These are phyloP conservation scores for Austropuccinia psidii DNA, from an alignment of 1,284 basidiomycete species.

Conservation along the genomic window DNA sequence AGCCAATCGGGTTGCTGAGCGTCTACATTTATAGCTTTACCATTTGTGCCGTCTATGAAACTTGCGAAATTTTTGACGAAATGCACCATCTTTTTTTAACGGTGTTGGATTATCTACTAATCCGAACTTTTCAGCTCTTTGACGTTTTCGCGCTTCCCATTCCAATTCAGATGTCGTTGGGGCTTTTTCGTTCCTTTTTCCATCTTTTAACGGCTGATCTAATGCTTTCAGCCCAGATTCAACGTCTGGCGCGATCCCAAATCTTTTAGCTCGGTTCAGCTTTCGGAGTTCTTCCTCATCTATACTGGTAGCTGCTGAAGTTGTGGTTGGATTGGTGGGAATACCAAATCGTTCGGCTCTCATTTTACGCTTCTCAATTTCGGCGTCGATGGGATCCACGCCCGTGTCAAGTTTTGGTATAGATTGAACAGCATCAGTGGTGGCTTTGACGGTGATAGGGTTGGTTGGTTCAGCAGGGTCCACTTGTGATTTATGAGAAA, in stretches of 20 bases:
- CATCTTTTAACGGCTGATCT: constrained; percentile 9
- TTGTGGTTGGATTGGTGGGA: too few species aligned
- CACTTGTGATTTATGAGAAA: not conserved
- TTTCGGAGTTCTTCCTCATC: constrained; percentile 21
- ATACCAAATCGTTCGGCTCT: constrained; percentile 30
- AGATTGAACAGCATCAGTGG: not conserved
- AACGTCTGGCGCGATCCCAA: not conserved
- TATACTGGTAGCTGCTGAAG: not conserved
- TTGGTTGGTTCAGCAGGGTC: constrained; percentile 1
- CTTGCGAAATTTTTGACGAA: constrained; percentile 16
- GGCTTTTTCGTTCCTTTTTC: not conserved
- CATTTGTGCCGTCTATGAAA: too few species aligned
- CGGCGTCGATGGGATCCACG: not conserved
- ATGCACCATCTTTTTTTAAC: not conserved
- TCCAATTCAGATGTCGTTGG: constrained; percentile 10
- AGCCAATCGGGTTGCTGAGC: too few species aligned
- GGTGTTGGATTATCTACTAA: constrained; percentile 7
- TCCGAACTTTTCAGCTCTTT: constrained; percentile 36
- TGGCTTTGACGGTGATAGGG: not conserved
- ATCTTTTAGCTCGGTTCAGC: constrained; percentile 12
- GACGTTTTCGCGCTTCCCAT: constrained; percentile 32
- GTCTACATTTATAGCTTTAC: too few species aligned
- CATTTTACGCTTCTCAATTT: constrained; percentile 29
- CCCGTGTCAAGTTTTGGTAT: not conserved
- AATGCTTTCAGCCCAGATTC: not conserved